Conservation (phyloP, 495 filamentous ascomycete species). For the Aspergillus incahuasiensis region DNA sequence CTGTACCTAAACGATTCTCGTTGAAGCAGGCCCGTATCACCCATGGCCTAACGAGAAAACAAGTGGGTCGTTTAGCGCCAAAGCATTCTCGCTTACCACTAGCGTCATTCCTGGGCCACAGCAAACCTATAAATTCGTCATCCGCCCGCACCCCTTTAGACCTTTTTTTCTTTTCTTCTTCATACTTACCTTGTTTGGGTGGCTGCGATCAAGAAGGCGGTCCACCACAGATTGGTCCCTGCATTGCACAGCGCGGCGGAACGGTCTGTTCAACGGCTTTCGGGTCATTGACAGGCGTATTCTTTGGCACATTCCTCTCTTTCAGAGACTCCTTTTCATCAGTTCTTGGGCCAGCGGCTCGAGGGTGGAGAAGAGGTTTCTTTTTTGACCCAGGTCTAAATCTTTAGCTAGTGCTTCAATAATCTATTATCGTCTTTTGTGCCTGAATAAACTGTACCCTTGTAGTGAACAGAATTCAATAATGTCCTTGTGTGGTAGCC, state of each 20-base stretch:
- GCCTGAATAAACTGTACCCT: no score
- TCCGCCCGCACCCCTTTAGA: constrained; percentile 17
- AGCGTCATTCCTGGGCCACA: constrained; percentile 9
- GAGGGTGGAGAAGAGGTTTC: constrained; percentile 49
- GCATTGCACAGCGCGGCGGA: constrained; percentile 75
- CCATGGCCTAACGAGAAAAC: no score
- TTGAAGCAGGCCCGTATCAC: no score
- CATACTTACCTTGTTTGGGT: constrained; percentile 73
- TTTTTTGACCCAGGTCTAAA: not conserved
- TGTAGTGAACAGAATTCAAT: no score
- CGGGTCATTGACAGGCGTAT: constrained; percentile 68
- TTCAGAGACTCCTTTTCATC: constrained; percentile 52
- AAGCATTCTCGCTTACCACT: constrained; percentile 30
- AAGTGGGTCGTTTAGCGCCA: no score
- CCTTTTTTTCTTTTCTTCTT: constrained; percentile 50
- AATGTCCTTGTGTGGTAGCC: no score
- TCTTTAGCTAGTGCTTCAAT: no score
- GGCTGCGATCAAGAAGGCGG: constrained; percentile 58
- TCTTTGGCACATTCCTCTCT: constrained; percentile 59
- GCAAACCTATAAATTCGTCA: constrained; percentile 23
- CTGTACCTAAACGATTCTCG: no score
- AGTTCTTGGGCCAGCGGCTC: constrained; percentile 38
- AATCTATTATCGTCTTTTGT: no score
- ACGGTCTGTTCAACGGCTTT: constrained; percentile 61
- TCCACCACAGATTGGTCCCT: constrained; percentile 59